Percentiles rank a stretch among this genome's conserved stretches.
Conservation (phyloP, 2,329 filamentous ascomycete genomes). For the Botrytis sinoallii region DNA sequence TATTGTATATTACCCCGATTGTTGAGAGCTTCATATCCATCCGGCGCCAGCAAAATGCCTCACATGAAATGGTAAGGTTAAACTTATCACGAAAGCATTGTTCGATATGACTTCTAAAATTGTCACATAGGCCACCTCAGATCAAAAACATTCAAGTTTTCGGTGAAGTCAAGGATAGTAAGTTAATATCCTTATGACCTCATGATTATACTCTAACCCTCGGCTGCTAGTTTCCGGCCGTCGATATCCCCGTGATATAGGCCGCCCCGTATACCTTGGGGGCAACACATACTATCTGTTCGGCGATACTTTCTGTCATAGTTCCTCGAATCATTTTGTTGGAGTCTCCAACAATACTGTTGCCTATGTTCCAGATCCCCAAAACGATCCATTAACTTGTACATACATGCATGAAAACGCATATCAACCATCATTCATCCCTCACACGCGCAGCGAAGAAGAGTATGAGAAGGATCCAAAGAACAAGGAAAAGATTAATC, state of each 20-base stretch:
- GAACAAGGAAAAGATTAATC: neutral
- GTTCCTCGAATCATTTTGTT: constrained; percentile 4
- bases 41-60: neutral
- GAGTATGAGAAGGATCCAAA: neutral
- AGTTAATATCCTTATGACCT: neutral
- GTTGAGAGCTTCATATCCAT: neutral
- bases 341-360: constrained; percentile 13
- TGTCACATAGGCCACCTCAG: neutral
- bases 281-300: constrained; percentile 16
- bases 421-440: constrained; percentile 5
- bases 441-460: constrained; percentile 4
- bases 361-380: constrained; percentile 3
- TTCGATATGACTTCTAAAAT: neutral
- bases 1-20: neutral
- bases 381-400: neutral
- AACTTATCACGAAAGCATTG: neutral
- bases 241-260: constrained; percentile 12
- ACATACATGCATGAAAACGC: constrained; percentile 3
- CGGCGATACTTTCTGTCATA: constrained; percentile 13
- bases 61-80: constrained; percentile 11
- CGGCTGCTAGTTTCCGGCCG: neutral
- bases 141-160: neutral
- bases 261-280: constrained; percentile 6
- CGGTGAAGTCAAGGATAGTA: neutral
- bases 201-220: neutral